Evolutionary conservation across 805 yeast species (phyloP).

Genomic region (Wickerhamomyces chaumierensis): DNA sequence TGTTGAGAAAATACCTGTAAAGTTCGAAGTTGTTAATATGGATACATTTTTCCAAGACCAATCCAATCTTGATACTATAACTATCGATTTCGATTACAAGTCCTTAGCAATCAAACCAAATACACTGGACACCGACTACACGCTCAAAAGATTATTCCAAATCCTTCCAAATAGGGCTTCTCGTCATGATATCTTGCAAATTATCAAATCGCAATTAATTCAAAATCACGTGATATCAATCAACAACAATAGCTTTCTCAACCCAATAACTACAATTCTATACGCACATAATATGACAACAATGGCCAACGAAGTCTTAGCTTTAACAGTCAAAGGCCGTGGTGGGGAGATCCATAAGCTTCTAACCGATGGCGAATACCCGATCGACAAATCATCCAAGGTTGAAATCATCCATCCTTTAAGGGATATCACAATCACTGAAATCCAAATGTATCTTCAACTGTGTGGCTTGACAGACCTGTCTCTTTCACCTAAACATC

Average conservation of each 20-base stretch:
- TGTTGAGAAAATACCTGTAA: constrained; percentile 24
- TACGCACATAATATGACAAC: constrained; percentile 77
- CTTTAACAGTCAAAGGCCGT: constrained; percentile 77
- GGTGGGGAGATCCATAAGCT: constrained; percentile 54
- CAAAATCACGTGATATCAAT: constrained; percentile 11
- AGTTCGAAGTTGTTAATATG: constrained; percentile 29
- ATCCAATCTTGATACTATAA: constrained; percentile 18
- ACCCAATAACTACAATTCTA: constrained; percentile 40
- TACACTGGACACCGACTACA: background rate
- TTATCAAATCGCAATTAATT: constrained; percentile 37
- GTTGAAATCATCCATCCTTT: constrained; percentile 55
- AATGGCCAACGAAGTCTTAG: constrained; percentile 67
- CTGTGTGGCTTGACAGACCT: constrained; percentile 16
- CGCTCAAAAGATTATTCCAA: background rate
- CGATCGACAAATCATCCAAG: constrained; percentile 1
- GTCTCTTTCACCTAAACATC: constrained; percentile 1
- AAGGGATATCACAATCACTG: constrained; percentile 63
- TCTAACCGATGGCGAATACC: constrained; percentile 31
- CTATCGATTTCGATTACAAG: constrained; percentile 23
- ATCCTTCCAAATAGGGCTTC: constrained; percentile 43
- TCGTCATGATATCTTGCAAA: constrained; percentile 45
- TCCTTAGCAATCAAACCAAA: background rate
- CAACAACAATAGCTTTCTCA: no score
- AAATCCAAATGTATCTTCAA: constrained; percentile 44
- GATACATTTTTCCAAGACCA: constrained; percentile 26